A percentile compares a stretch with the other conserved stretches of the same genome.
Conservation (phyloP, 2,329 filamentous ascomycete genomes). For the Bipolaris zeicola region DNA sequence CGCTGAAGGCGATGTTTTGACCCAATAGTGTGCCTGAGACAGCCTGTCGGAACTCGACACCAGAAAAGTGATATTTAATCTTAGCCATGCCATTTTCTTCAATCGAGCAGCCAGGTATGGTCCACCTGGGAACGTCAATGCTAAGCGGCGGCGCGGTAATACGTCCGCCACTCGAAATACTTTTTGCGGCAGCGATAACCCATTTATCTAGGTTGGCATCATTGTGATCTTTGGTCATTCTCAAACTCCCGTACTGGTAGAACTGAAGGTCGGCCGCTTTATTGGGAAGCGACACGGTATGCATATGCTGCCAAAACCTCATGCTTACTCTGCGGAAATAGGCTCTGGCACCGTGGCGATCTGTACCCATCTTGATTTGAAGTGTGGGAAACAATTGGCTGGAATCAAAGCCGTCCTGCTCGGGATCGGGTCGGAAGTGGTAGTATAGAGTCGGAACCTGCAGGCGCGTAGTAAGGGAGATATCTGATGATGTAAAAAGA, state of each 20-base stretch:
- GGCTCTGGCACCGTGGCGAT: constrained; percentile 14
- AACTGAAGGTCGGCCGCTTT: constrained; percentile 40
- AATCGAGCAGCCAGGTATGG: constrained; percentile 23
- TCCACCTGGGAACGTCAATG: constrained; percentile 40
- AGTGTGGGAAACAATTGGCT: constrained; percentile 32
- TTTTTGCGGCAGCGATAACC: constrained; percentile 23
- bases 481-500: constrained; percentile 25
- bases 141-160: constrained; percentile 37
- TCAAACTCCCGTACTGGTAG: constrained; percentile 20
- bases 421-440: constrained; percentile 31
- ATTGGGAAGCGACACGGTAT: constrained; percentile 41
- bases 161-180: constrained; percentile 36
- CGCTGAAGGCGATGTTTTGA: constrained; percentile 22
- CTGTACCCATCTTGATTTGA: constrained; percentile 28
- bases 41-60: constrained; percentile 37
- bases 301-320: constrained; percentile 26
- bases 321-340: constrained; percentile 29
- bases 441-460: constrained; percentile 28
- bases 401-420: constrained; percentile 11
- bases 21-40: constrained; percentile 22
- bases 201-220: constrained; percentile 26
- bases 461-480: constrained; percentile 11
- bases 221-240: constrained; percentile 12
- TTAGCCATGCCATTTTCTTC: constrained; percentile 13
- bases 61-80: constrained; percentile 38